Evolutionary conservation across 139 green algal species (phyloP).

Genomic region (Tetradesmus lagerheimii): DNA sequence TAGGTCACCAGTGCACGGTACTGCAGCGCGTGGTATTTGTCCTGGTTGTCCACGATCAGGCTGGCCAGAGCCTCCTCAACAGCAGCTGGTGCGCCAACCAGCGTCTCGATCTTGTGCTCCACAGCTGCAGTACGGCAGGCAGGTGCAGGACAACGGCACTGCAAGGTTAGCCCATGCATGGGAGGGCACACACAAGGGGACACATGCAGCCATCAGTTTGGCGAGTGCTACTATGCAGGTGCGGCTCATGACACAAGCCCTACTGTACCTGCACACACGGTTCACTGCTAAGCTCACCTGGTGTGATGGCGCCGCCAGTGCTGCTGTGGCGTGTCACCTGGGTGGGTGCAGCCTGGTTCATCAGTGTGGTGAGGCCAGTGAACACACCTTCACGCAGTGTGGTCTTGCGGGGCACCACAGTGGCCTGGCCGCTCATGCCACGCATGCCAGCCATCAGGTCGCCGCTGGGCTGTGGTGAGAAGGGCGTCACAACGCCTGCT

Average conservation of each 20-base stretch:
- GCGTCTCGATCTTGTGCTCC: conserved; percentile 76
- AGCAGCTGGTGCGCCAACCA: conserved; percentile 90
- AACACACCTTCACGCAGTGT: conserved; percentile 48
- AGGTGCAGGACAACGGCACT: background rate
- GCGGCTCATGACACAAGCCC: no score
- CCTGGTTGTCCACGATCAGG: conserved; percentile 78
- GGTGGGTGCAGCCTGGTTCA: background rate
- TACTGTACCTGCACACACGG: background rate
- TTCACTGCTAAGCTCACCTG: background rate
- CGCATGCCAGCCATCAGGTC: background rate
- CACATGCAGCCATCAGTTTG: background rate
- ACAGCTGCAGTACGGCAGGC: conserved; percentile 10
- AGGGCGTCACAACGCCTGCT: conserved; percentile 39
- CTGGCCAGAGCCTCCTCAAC: conserved; percentile 95
- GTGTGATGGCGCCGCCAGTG: conserved; percentile 41
- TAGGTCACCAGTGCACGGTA: conserved; percentile 85
- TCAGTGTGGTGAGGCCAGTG: conserved; percentile 35
- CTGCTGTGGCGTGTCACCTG: conserved; percentile 31
- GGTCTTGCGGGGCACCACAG: conserved; percentile 44
- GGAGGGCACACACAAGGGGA: background rate
- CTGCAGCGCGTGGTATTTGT: conserved; percentile 58
- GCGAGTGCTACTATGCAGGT: background rate
- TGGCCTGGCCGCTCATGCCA: background rate
- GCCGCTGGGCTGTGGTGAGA: background rate
- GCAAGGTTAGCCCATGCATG: background rate